Evolutionary conservation across 108 stramenopile genomes (phyloP).

Genomic region (Chaetoceros muelleri): DNA sequence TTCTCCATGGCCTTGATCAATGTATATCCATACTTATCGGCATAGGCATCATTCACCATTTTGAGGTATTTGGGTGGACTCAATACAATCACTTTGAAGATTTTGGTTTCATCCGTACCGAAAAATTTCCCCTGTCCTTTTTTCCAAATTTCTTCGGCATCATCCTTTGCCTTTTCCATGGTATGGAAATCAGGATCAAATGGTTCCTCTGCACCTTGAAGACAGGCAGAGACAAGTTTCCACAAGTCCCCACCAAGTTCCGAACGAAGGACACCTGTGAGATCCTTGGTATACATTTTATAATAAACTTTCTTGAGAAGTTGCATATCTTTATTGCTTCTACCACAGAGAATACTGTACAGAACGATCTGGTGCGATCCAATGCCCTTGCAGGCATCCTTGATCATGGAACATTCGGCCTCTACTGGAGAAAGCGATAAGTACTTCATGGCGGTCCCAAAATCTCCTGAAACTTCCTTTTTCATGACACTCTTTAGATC

Average conservation of each 20-base stretch:
- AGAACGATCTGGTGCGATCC: conserved; percentile 42
- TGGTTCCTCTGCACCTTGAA: conserved; percentile 50
- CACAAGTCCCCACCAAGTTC: conserved; percentile 43
- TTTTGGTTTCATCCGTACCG: conserved; percentile 42
- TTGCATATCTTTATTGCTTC: conserved; percentile 53
- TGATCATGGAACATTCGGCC: conserved; percentile 54
- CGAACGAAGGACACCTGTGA: conserved; percentile 25
- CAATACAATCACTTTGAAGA: conserved; percentile 40
- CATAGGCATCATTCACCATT: conserved; percentile 31
- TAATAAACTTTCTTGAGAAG: conserved; percentile 56
- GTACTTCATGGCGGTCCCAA: conserved; percentile 33
- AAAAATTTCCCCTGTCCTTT: conserved; percentile 50
- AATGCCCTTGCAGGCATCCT: conserved; percentile 45
- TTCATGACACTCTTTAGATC: conserved; percentile 45
- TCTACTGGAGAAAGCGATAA: conserved; percentile 37
- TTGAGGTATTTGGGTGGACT: conserved; percentile 27
- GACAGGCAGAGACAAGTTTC: conserved; percentile 32
- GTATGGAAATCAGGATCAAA: conserved; percentile 60
- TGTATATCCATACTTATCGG: conserved; percentile 50
- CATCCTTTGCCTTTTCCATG: conserved; percentile 42
- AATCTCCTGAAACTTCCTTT: conserved; percentile 48
- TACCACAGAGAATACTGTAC: conserved; percentile 43
- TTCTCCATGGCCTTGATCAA: conserved; percentile 57
- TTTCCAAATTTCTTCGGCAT: conserved; percentile 42
- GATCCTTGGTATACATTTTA: conserved; percentile 56